These are phyloP conservation scores for Abrus pulchellus DNA, from an alignment of 306 rosid species.

Conservation along the genomic window DNA sequence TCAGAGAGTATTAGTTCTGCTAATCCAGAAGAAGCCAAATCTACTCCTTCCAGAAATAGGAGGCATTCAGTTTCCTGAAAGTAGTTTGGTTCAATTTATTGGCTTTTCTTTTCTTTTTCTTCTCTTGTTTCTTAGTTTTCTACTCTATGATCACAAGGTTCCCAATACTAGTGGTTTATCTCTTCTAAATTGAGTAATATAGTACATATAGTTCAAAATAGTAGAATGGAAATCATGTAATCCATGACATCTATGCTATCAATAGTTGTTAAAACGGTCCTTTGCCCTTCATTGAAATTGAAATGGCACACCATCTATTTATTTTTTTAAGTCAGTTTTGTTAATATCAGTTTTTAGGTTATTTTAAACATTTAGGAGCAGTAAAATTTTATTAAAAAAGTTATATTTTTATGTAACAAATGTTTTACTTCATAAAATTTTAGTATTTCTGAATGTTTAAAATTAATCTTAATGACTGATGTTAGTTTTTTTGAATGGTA, in stretches of 20 bases:
- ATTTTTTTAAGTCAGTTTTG: too few relatives aligned
- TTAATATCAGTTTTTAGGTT: too few relatives aligned
- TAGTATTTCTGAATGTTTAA: too few relatives aligned
- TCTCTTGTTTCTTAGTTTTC: slow-evolving; percentile 35
- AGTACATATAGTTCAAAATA: slow-evolving; percentile 60
- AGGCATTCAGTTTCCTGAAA: slow-evolving; percentile 94
- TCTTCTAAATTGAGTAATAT: slow-evolving; percentile 53
- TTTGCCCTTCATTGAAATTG: slow-evolving; percentile 11
- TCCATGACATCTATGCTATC: slow-evolving; percentile 41
- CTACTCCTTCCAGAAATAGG: slow-evolving; percentile 89
- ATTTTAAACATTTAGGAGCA: too few relatives aligned
- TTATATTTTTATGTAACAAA: too few relatives aligned
- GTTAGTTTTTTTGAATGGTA: background rate
- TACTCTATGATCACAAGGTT: slow-evolving; percentile 41
- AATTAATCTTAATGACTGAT: too few relatives aligned
- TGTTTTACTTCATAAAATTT: too few relatives aligned
- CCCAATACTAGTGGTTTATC: slow-evolving; percentile 54
- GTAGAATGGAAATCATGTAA: slow-evolving; percentile 45
- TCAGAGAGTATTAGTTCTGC: slow-evolving; percentile 85
- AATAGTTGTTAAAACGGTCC: slow-evolving; percentile 27
- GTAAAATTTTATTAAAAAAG: too few relatives aligned
- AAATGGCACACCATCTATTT: background rate
- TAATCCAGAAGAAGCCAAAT: slow-evolving; percentile 89
- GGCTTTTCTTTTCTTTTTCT: slow-evolving; percentile 28
- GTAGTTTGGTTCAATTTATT: slow-evolving; percentile 46